Evolutionary conservation across 805 yeast genomes (phyloP).

Genomic region (Yarrowia sp.): DNA sequence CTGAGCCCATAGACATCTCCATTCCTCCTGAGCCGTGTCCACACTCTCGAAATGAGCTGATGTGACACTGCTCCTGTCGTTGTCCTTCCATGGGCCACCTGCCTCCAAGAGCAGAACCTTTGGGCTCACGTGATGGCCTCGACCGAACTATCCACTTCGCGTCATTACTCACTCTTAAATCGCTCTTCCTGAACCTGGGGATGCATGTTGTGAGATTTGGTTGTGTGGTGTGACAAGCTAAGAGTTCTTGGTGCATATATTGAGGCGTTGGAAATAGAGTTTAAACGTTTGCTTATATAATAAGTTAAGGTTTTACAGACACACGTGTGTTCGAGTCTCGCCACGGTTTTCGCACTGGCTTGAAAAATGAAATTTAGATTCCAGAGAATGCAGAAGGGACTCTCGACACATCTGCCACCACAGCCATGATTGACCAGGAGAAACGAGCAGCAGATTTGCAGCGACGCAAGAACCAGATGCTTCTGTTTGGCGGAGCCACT

Average conservation of each 20-base stretch:
- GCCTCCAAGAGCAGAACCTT: no score
- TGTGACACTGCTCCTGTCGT: background rate
- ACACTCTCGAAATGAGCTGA: background rate
- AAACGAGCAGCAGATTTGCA: conserved; percentile 10
- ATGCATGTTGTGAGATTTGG: conserved; percentile 43
- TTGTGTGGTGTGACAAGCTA: conserved; percentile 13
- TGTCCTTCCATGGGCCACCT: no score
- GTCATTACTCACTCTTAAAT: conserved; percentile 24
- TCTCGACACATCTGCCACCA: background rate
- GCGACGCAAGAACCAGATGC: conserved; percentile 60
- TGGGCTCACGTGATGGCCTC: background rate
- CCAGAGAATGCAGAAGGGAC: background rate
- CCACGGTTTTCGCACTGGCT: background rate
- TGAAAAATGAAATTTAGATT: conserved; percentile 16
- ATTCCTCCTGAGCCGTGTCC: no score
- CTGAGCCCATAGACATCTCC: no score
- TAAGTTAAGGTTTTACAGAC: background rate
- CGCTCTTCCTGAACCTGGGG: conserved; percentile 54
- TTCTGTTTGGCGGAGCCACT: conserved; percentile 69
- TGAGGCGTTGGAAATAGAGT: background rate
- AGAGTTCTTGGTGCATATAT: conserved; percentile 11
- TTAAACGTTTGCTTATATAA: background rate
- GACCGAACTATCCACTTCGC: no score
- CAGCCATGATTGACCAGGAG: conserved; percentile 21
- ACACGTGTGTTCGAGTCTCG: background rate